Evolutionary conservation across 805 yeast species (phyloP), one percentile per base, ranked within the genome.

Genomic region (Schwanniomyces pseudopolymorphus): DNA sequence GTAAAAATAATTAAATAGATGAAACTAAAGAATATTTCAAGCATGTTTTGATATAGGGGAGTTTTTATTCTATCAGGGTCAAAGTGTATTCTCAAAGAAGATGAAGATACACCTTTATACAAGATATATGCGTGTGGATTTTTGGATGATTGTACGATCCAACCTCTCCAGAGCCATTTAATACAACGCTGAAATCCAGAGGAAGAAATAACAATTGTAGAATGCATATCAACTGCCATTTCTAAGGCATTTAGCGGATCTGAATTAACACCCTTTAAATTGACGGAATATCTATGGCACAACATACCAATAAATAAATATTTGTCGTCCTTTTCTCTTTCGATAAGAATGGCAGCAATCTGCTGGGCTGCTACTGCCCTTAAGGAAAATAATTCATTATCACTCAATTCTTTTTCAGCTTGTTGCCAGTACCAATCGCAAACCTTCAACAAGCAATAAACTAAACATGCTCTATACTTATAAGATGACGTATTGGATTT

Each of bases 81-180:
- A 55, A 87, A 88, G 64, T 89, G 97, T 2, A 77, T 64, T 44
- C 66, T 52, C 48, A 87, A 69, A 11, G 74, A 69, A 4, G 81
- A 69, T 20, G 83, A 80, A 0, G 81, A 73, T 11, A 83, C 78
- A 0, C 81, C 82, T 50, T 75, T 78, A 62, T 85, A 88, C 46
- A 84, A 58, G 21, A 80, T 83, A 56, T 85, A 89, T 13, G 83
- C 81, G 20, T 79, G 75, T 5, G 94, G 88, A 59, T 88, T 89
- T 11, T 62, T 64, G 10, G 83, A 79, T 19, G 85, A 79, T 65
- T 89, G 96, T 42, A 87, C 76, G 51, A 89, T 87, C 96, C 96
- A 88, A 24, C 97, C 97, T 46, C 91, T 72, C 97, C 97, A 89
- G 41, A 89, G 65, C 96, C 96, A 89, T 54, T 84, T 82, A 57